These are phyloP conservation scores for Nectriaceae sp. DNA, from an alignment of 2,329 filamentous ascomycete species.

Conservation along the genomic window DNA sequence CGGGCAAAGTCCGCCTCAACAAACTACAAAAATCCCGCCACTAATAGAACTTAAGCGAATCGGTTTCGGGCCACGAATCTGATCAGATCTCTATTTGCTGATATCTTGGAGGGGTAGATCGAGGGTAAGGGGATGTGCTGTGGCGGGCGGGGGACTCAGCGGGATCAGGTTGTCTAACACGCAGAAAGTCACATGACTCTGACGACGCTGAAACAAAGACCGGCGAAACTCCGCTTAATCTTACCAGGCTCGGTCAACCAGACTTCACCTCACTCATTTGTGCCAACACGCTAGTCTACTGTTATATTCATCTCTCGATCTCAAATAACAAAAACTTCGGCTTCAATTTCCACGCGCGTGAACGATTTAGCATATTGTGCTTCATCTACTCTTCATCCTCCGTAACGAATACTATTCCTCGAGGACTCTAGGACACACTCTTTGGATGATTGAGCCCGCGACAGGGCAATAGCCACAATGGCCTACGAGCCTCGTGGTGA, in stretches of 20 bases:
- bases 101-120: background rate
- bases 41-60: too few relatives aligned
- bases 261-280: conserved; percentile 12
- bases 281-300: conserved; percentile 7
- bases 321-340: conserved; percentile 13
- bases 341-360: conserved; percentile 17
- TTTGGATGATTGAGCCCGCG: conserved; percentile 25
- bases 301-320: conserved; percentile 5
- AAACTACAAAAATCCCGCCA: too few relatives aligned
- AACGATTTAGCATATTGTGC: too few relatives aligned
- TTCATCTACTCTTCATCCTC: too few relatives aligned
- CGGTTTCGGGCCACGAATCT: background rate
- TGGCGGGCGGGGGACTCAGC: too few relatives aligned
- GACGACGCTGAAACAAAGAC: background rate
- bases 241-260: background rate
- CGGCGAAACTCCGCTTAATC: conserved; percentile 16
- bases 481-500: conserved; percentile 57
- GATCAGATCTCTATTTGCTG: background rate
- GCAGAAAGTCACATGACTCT: conserved; percentile 1
- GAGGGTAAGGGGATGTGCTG: background rate
- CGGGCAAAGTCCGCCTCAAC: too few relatives aligned
- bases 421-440: too few relatives aligned
- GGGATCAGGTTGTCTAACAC: too few relatives aligned
- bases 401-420: too few relatives aligned
- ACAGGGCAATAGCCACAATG: conserved; percentile 40